Evolutionary conservation across 1,284 basidiomycete species (phyloP).

Genomic region (Hypsizygus ulmarius): DNA sequence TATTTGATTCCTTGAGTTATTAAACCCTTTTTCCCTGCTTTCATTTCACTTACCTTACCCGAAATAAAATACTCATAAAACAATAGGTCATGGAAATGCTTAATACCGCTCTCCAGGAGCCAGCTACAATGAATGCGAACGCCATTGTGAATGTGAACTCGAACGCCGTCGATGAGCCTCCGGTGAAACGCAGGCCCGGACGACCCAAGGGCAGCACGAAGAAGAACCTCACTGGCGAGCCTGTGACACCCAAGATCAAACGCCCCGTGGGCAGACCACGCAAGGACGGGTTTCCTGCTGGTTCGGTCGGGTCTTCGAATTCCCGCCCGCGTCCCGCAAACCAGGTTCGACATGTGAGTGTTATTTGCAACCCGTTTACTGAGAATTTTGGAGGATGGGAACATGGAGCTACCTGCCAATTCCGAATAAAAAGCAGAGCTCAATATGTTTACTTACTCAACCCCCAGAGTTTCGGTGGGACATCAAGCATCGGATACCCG

Average conservation of each 20-base stretch:
- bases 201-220: slow-evolving; percentile 46
- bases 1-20: too few species aligned
- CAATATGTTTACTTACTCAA: too few species aligned
- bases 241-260: slow-evolving; percentile 35
- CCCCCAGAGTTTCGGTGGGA: too few species aligned
- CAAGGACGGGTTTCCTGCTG: slow-evolving; percentile 46
- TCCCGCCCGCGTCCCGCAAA: slow-evolving; percentile 19
- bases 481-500: slow-evolving; percentile 9
- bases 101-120: slow-evolving; percentile 16
- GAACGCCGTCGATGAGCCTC: slow-evolving; percentile 1
- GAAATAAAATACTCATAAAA: slow-evolving; percentile 3
- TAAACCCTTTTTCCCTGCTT: too few species aligned
- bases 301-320: slow-evolving; percentile 35
- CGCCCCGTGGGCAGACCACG: slow-evolving; percentile 44
- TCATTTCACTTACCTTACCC: not conserved
- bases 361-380: not conserved
- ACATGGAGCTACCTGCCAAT: too few species aligned
- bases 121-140: slow-evolving; percentile 1
- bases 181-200: slow-evolving; percentile 46
- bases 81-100: slow-evolving; percentile 16
- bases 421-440: too few species aligned
- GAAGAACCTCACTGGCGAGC: slow-evolving; percentile 31
- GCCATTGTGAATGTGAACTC: not conserved
- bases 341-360: slow-evolving; percentile 5
- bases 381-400: too few species aligned